These are phyloP conservation scores for Ophiocordyceps unilateralis DNA, from an alignment of 2,329 filamentous ascomycete genomes.

Conservation along the genomic window DNA sequence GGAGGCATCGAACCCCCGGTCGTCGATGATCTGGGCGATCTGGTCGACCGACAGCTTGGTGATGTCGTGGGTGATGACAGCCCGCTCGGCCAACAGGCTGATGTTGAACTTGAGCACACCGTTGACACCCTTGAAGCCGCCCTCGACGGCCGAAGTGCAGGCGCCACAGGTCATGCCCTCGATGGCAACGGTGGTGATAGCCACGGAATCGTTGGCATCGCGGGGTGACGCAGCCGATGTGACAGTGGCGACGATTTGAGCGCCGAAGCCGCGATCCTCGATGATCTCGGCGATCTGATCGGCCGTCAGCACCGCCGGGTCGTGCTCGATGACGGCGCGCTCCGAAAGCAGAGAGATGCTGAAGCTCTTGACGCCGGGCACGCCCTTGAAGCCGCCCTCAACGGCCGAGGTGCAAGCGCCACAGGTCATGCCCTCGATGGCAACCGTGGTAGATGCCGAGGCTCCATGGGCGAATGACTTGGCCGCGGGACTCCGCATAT, in stretches of 20 bases:
- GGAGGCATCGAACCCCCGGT: constrained; percentile 72
- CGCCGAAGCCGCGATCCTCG: constrained; percentile 64
- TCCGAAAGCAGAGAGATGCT: constrained; percentile 74
- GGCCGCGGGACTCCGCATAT: constrained; percentile 41
- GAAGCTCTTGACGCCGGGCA: constrained; percentile 56
- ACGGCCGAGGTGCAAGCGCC: constrained; percentile 78
- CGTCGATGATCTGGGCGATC: constrained; percentile 72
- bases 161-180: constrained; percentile 97
- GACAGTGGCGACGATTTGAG: constrained; percentile 57
- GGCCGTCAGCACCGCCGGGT: constrained; percentile 34
- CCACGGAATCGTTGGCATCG: constrained; percentile 17
- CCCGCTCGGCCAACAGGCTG: constrained; percentile 80
- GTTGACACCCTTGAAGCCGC: constrained; percentile 58
- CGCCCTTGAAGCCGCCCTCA: constrained; percentile 61
- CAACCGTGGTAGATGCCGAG: constrained; percentile 53
- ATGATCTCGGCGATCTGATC: constrained; percentile 41
- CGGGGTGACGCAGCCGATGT: constrained; percentile 16
- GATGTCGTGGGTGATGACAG: constrained; percentile 71
- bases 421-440: constrained; percentile 80
- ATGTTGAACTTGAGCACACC: constrained; percentile 87
- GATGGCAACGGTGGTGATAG: constrained; percentile 72
- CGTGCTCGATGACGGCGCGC: constrained; percentile 71
- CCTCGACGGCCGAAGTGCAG: constrained; percentile 82
- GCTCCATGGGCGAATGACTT: constrained; percentile 18
- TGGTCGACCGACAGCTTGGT: constrained; percentile 51